These are phyloP conservation scores for Dendryphion nanum DNA, from an alignment of 2,329 filamentous ascomycete species.

Conservation along the genomic window DNA sequence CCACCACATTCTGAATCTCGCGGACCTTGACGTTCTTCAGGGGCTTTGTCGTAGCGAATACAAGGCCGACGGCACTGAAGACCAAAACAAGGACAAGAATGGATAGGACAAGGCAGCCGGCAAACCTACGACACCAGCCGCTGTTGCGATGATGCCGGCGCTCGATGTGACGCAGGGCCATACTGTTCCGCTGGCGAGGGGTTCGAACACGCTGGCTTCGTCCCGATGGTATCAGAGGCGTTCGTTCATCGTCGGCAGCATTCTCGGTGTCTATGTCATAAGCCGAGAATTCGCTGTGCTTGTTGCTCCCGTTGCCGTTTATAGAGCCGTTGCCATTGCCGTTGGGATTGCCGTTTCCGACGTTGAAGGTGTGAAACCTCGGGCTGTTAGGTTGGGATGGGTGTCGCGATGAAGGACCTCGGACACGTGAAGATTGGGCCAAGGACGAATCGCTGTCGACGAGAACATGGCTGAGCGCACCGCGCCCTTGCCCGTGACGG, in stretches of 20 bases:
- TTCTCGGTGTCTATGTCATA: slow-evolving; percentile 82
- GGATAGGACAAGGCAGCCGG: slow-evolving; percentile 82
- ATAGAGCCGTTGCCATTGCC: slow-evolving; percentile 25
- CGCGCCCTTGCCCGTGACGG: slow-evolving; percentile 71
- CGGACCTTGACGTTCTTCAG: slow-evolving; percentile 75
- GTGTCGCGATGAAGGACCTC: slow-evolving; percentile 58
- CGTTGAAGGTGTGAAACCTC: slow-evolving; percentile 48
- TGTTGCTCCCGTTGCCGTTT: slow-evolving; percentile 45
- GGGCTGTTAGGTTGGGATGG: slow-evolving; percentile 70
- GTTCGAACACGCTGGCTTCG: slow-evolving; percentile 56
- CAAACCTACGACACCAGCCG: slow-evolving; percentile 69
- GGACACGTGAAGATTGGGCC: slow-evolving; percentile 65
- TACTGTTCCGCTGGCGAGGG: slow-evolving; percentile 50
- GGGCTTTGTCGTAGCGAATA: slow-evolving; percentile 88
- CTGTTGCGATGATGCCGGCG: slow-evolving; percentile 56
- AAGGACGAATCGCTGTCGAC: slow-evolving; percentile 59
- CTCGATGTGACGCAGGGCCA: slow-evolving; percentile 68
- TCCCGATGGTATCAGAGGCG: slow-evolving; percentile 69
- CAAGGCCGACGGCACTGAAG: slow-evolving; percentile 81
- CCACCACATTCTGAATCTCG: slow-evolving; percentile 84
- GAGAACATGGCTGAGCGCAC: slow-evolving; percentile 68
- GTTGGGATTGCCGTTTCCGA: slow-evolving; percentile 28
- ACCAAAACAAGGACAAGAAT: slow-evolving; percentile 78
- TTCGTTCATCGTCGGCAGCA: slow-evolving; percentile 82
- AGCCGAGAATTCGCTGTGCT: slow-evolving; percentile 61